phyloP scores from a whole-genome alignment of 371 early-diverging fungal species.

The Mucor ambiguus region DNA sequence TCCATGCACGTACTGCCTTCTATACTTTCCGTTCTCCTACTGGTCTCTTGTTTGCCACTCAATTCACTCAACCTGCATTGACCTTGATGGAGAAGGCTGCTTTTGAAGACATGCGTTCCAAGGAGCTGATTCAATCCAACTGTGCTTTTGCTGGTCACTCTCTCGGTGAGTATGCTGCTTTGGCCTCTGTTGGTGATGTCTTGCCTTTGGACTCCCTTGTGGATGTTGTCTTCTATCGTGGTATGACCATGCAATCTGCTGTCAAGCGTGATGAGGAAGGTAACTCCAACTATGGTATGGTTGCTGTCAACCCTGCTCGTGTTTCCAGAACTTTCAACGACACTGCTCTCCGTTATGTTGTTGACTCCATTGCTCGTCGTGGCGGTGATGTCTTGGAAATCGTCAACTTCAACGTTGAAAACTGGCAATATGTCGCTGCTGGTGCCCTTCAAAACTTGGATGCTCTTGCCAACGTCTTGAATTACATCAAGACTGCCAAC shows the following conservation, averaged over 20 bases:
- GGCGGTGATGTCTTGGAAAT: conserved; percentile 87
- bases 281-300: conserved; percentile 94
- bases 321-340: conserved; percentile 86
- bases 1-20: conserved; percentile 77
- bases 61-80: conserved; percentile 95
- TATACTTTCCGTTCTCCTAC: conserved; percentile 91
- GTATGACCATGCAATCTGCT: conserved; percentile 96
- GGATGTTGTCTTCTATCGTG: conserved; percentile 96
- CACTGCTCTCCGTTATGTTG: conserved; percentile 81
- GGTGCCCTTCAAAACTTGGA: conserved; percentile 86
- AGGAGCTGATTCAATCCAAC: conserved; percentile 83
- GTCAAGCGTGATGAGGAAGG: conserved; percentile 84
- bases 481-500: conserved; percentile 77
- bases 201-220: conserved; percentile 86
- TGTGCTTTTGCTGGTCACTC: conserved; percentile 96
- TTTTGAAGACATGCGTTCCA: conserved; percentile 89
- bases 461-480: conserved; percentile 78
- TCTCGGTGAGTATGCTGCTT: conserved; percentile 95
- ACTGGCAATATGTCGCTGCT: conserved; percentile 95
- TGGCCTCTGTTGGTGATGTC: conserved; percentile 90
- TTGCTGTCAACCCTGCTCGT: conserved; percentile 92
- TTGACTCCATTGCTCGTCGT: conserved; percentile 80
- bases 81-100: conserved; percentile 93
- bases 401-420: conserved; percentile 97
- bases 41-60: conserved; percentile 93